Evolutionary conservation across 306 rosid species (phyloP).

Genomic region (Prunus mira): DNA sequence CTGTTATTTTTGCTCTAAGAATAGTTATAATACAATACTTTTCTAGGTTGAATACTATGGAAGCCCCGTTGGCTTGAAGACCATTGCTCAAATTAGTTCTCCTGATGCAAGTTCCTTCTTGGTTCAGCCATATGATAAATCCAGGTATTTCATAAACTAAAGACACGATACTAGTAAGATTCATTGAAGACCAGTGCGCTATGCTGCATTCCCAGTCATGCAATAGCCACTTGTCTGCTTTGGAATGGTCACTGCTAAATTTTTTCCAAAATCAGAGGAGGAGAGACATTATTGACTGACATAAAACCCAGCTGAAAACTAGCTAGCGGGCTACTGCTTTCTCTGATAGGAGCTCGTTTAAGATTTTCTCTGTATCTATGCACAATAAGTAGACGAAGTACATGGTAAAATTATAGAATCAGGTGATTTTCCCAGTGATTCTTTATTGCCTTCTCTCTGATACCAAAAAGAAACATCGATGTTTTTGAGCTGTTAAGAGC

Average conservation of each 20-base stretch:
- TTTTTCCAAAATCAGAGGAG: background rate
- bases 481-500: background rate
- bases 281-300: background rate
- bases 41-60: constrained; percentile 96
- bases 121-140: constrained; percentile 89
- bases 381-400: background rate
- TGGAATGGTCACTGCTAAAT: background rate
- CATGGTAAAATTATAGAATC: background rate
- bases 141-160: constrained; percentile 56
- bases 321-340: background rate
- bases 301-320: background rate
- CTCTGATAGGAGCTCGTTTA: background rate
- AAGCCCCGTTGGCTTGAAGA: constrained; percentile 86
- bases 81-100: constrained; percentile 92
- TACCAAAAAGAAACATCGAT: background rate
- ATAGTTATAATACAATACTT: constrained; percentile 24
- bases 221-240: background rate
- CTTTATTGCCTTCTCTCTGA: background rate
- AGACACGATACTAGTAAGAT: constrained; percentile 9
- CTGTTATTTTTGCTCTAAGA: background rate
- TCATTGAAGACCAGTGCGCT: constrained; percentile 8
- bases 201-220: constrained; percentile 14
- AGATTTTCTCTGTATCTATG: background rate
- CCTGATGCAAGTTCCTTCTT: constrained; percentile 85
- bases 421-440: background rate